A percentile compares a stretch with the other conserved stretches of the same genome.
Evolutionary conservation across 306 rosid species (phyloP).

Genomic region (Sindora glabra): DNA sequence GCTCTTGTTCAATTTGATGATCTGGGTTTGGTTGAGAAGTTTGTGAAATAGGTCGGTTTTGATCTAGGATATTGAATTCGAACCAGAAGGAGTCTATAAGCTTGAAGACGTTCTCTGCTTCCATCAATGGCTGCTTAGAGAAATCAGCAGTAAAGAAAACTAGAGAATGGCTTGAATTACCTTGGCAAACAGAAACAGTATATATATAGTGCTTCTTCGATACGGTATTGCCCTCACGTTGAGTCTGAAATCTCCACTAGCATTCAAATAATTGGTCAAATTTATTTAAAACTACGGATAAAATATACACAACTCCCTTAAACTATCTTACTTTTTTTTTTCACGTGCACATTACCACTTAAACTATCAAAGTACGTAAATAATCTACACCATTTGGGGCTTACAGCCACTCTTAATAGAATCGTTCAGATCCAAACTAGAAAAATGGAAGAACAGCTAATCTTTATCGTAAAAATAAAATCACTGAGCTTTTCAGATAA

Average conservation of each 20-base stretch:
- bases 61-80: slow-evolving; percentile 27
- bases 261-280: slow-evolving; percentile 12
- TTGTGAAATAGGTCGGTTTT: neutral
- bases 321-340: too few species aligned
- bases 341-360: too few species aligned
- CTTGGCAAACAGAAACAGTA: neutral
- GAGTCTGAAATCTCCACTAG: slow-evolving; percentile 7
- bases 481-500: too few species aligned
- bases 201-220: neutral
- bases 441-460: too few species aligned
- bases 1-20: slow-evolving; percentile 6
- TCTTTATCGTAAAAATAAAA: too few species aligned
- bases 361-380: too few species aligned
- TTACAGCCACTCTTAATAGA: too few species aligned
- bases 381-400: too few species aligned
- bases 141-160: neutral
- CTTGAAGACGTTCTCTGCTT: slow-evolving; percentile 43
- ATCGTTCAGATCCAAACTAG: too few species aligned
- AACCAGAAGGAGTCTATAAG: slow-evolving; percentile 69
- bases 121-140: slow-evolving; percentile 42
- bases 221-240: slow-evolving; percentile 28
- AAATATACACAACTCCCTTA: too few species aligned
- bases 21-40: slow-evolving; percentile 23
- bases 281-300: neutral
- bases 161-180: neutral